Evolutionary conservation across 257 asterid species (phyloP).

Genomic region (Thymus mandschuricus): DNA sequence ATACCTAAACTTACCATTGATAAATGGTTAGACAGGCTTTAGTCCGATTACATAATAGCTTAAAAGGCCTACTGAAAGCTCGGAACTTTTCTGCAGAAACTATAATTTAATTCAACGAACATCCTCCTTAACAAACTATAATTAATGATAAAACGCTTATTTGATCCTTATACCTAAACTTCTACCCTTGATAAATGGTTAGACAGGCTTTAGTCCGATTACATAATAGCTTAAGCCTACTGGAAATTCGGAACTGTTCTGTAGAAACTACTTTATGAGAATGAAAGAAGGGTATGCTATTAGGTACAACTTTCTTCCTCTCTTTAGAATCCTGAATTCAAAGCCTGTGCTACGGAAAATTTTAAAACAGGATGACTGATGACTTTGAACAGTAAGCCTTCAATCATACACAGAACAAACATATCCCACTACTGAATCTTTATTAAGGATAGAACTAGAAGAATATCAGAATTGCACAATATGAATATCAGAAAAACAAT

Average conservation of each 20-base stretch:
- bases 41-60: slow-evolving; percentile 4
- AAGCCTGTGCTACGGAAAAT: slow-evolving; percentile 7
- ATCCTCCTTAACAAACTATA: neutral
- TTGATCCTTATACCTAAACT: slow-evolving; percentile 9
- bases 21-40: slow-evolving; percentile 1
- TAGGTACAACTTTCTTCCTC: slow-evolving; percentile 9
- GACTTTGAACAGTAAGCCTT: slow-evolving; percentile 20
- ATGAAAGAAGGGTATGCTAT: neutral
- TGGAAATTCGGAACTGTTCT: neutral
- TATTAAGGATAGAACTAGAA: neutral
- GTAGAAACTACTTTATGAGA: slow-evolving; percentile 6
- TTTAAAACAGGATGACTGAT: slow-evolving; percentile 8
- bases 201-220: slow-evolving; percentile 6
- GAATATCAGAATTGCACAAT: neutral
- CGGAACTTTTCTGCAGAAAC: neutral
- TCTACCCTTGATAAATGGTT: slow-evolving; percentile 6
- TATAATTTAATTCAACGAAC: neutral
- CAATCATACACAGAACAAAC: neutral
- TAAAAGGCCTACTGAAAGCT: neutral
- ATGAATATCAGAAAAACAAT: slow-evolving; percentile 9
- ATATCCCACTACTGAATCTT: neutral
- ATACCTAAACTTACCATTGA: slow-evolving; percentile 8
- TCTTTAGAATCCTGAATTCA: slow-evolving; percentile 8
- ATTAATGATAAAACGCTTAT: slow-evolving; percentile 18
- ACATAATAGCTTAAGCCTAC: neutral